Evolutionary conservation across 2,329 filamentous ascomycete species (phyloP), one percentile per base, ranked within the genome.

Genomic region (Trichoderma brevicompactum): DNA sequence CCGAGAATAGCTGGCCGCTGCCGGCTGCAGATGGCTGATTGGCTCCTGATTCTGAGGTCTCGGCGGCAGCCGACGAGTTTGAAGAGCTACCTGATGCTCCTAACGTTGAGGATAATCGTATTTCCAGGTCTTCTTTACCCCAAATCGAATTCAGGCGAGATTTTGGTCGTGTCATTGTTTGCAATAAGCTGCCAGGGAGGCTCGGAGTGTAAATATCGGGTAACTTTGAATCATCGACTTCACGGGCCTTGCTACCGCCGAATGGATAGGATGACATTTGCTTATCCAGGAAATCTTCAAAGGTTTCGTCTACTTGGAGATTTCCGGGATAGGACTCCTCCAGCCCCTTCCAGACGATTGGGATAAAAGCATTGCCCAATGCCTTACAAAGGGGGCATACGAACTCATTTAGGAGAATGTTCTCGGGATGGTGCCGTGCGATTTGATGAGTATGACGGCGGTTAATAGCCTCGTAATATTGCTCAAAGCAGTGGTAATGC

Each of bases 301-400:
- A 94, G 1, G 82, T 75, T 17, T 77, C 77, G 38, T 82, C 74
- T 5, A 87, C 79, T 59, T 87, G 83, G 43, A 97, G 79, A n/a
- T 87, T 83, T 3, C 91, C 89, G 0, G 92, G 89, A 68, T 94
- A 92, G 1, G 88, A 87, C 74, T 97, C 92, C 71, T 96, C 92
- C 73, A 96, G 90, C 32, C 91, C 91, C 75, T 94, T 96, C 95
- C 95, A 99, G 43, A 96, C 89, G 68, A 99, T 92, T 0, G 96
- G 96, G 43, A 99, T 77, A 79, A 99, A 99, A 0, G 92, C 87
- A 74, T 99, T 99, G 2, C 95, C 95, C 0, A 99, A 83, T 3
- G 95, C 96, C 78, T 99, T 99, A 81, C 95, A 99, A 0, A 99
- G 83, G 1, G 95, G 95, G 71, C 95, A 99, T 63, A 98, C 91